Percentiles rank a stretch among this genome's conserved stretches.
These are phyloP conservation scores for Lolium perenne DNA, from an alignment of 176 grass and related monocot species.

Conservation along the genomic window DNA sequence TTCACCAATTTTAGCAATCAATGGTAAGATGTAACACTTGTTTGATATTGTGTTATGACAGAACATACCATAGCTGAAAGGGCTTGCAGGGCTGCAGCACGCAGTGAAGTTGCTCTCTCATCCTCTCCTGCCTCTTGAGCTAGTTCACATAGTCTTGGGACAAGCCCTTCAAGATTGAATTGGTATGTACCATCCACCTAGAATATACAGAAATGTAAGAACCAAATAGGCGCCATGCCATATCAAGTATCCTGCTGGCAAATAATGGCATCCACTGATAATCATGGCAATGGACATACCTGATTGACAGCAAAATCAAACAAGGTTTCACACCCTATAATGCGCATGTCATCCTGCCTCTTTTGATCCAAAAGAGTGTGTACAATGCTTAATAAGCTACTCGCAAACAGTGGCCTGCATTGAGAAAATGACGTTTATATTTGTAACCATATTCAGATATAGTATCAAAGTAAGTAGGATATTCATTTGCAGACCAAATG, in stretches of 20 bases:
- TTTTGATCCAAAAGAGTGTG: conserved; percentile 97
- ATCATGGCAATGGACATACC: conserved; percentile 55
- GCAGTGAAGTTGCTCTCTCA: conserved; percentile 52
- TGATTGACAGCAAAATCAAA: conserved; percentile 97
- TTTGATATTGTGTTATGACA: conserved; percentile 33
- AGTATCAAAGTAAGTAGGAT: conserved; percentile 32
- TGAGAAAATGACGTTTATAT: conserved; percentile 34
- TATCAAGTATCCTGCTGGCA: conserved; percentile 29
- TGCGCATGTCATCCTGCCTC: conserved; percentile 88
- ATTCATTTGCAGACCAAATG: conserved; percentile 28
- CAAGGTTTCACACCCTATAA: conserved; percentile 87
- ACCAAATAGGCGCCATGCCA: not conserved
- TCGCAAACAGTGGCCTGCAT: conserved; percentile 93
- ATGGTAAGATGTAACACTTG: not conserved
- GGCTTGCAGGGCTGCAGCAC: conserved; percentile 75
- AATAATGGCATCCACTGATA: conserved; percentile 14
- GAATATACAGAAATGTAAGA: conserved; percentile 46
- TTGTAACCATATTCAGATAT: conserved; percentile 23
- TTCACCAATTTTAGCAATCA: conserved; percentile 15
- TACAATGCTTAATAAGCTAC: conserved; percentile 87
- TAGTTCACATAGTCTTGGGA: conserved; percentile 89
- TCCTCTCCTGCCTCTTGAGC: conserved; percentile 87
- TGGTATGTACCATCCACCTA: conserved; percentile 97
- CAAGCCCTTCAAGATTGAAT: conserved; percentile 94
- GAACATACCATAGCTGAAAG: conserved; percentile 86